Conservation (phyloP, 495 filamentous ascomycete genomes). For the Aspergillus taichungensis region DNA sequence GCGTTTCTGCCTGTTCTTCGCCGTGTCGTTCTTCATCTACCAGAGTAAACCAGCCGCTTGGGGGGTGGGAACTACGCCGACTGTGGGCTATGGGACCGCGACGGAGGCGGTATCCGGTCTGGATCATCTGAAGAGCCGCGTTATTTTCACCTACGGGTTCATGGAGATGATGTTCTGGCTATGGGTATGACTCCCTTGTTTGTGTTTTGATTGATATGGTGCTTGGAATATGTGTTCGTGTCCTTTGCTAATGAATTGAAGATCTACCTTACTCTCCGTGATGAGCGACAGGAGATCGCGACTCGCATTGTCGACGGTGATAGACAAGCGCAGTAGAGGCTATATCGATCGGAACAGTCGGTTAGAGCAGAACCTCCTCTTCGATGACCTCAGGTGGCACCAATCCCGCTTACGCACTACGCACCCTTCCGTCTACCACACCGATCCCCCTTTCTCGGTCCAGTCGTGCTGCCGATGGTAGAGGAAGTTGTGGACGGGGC, state of each 20-base stretch:
- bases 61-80: slow-evolving; percentile 21
- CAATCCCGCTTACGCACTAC: no score
- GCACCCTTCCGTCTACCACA: no score
- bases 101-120: slow-evolving; percentile 20
- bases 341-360: no score
- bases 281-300: slow-evolving; percentile 35
- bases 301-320: slow-evolving; percentile 28
- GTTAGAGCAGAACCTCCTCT: no score
- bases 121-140: slow-evolving; percentile 64
- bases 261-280: slow-evolving; percentile 34
- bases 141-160: slow-evolving; percentile 78
- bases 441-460: no score
- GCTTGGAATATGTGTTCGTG: slow-evolving; percentile 17
- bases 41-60: slow-evolving; percentile 38
- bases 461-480: no score
- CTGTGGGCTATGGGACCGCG: slow-evolving; percentile 17
- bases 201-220: background rate
- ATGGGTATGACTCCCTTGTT: slow-evolving; percentile 50
- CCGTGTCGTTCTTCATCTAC: slow-evolving; percentile 66
- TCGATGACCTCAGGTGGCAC: no score
- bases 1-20: slow-evolving; percentile 68
- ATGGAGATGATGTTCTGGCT: slow-evolving; percentile 83
- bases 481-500: no score
- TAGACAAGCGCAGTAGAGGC: no score
- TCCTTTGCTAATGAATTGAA: slow-evolving; percentile 47